Evolutionary conservation across 2,329 filamentous ascomycete genomes (phyloP), one percentile per base, ranked within the genome.

Genomic region (Pseudodiploospora longispora): DNA sequence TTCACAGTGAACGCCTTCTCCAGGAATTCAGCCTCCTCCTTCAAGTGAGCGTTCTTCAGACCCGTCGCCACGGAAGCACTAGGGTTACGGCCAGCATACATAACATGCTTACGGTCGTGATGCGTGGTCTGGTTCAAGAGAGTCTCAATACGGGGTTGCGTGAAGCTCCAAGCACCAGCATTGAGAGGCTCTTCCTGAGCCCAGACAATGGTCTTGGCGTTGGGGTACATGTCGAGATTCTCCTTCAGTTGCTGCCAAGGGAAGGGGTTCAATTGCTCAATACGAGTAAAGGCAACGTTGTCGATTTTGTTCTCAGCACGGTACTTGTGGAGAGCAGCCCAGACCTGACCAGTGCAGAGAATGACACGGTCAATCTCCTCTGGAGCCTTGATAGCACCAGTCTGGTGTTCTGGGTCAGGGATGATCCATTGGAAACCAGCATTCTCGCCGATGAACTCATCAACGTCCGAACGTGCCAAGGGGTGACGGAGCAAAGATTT

Each of bases 261-360:
- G 87, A 98, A 98, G 59, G 93, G 93, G 73, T 98, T 90, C 49
- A 98, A 80, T 72, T 98, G 93, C 74, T 98, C 93, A 55, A 98
- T 81, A 62, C 93, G 89, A 27, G 90, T 96, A 64, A 98, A 84
- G 60, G 91, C 93, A 19, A 91, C 86, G 63, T 96, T 84, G 67
- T 89, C 88, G 63, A 95, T 79, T 53, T 85, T 83, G 64, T 94
- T 85, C 51, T 88, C 78, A 56, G 85, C 80, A 57, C 93, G 89
- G 77, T 96, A 82, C 74, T 97, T 97, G 71, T 85, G 75, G 37
- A 98, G 80, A 27, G 89, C 83, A 41, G 85, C 82, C 68, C 90
- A 98, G 47, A 97, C 91, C 72, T 98, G 93, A 55, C 93, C 93
- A 48, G 85, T 82, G 77, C 93, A 98, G 57, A 98, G 75, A 58